A percentile compares a stretch with the other conserved stretches of the same genome.
Evolutionary conservation across 768 basidiomycete species (phyloP).

Genomic region (Holtermanniella nyarrowii): DNA sequence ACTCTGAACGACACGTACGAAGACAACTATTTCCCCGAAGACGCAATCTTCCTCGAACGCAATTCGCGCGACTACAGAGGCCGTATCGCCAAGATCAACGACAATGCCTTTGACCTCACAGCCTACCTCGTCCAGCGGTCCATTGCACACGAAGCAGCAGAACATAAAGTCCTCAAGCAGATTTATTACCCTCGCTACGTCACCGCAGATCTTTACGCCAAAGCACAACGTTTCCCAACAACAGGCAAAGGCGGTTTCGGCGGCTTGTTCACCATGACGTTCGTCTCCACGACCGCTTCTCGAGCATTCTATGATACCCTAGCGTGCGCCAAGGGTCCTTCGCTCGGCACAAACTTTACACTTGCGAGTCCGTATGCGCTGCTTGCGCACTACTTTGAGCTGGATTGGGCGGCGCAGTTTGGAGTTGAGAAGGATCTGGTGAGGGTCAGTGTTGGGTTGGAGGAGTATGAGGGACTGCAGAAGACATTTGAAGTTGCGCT

Average conservation of each 20-base stretch:
- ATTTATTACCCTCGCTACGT: constrained; percentile 84
- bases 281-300: constrained; percentile 59
- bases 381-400: constrained; percentile 76
- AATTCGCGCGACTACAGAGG: constrained; percentile 85
- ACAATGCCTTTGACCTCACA: constrained; percentile 71
- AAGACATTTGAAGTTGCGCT: constrained; percentile 56
- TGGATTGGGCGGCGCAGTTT: constrained; percentile 81
- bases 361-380: constrained; percentile 88
- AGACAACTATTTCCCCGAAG: constrained; percentile 79
- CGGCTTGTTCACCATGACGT: constrained; percentile 77
- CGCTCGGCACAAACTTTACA: constrained; percentile 82
- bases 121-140: constrained; percentile 59
- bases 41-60: constrained; percentile 93
- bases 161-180: constrained; percentile 54
- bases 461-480: constrained; percentile 54
- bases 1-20: constrained; percentile 56
- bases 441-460: constrained; percentile 83
- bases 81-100: constrained; percentile 66
- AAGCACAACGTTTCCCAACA: constrained; percentile 51
- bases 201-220: constrained; percentile 57
- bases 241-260: constrained; percentile 58
- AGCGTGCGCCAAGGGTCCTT: constrained; percentile 74
- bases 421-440: constrained; percentile 78
- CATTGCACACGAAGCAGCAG: constrained; percentile 7
- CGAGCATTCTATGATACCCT: constrained; percentile 75